Evolutionary conservation across 2,329 filamentous ascomycete species (phyloP).

Genomic region (Thielaviopsis ethacetica): DNA sequence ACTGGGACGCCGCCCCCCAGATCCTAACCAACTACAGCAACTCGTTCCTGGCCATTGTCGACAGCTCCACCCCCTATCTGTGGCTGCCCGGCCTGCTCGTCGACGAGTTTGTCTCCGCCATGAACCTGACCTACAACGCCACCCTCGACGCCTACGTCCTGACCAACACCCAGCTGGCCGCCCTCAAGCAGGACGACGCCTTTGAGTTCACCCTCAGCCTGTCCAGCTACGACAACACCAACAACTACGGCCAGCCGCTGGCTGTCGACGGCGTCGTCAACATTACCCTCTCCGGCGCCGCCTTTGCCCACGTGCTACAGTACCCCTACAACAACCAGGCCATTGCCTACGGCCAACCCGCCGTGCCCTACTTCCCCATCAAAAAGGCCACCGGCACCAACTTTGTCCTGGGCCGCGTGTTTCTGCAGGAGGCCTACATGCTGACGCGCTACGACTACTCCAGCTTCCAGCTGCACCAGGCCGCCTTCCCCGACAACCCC

Average conservation of each 20-base stretch:
- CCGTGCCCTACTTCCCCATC: slow-evolving; percentile 49
- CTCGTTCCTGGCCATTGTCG: slow-evolving; percentile 37
- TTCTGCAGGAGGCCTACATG: slow-evolving; percentile 53
- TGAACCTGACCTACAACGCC: slow-evolving; percentile 50
- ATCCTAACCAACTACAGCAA: slow-evolving; percentile 29
- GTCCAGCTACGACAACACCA: slow-evolving; percentile 36
- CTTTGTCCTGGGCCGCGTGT: slow-evolving; percentile 48
- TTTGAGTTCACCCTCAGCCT: slow-evolving; percentile 40
- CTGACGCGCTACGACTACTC: slow-evolving; percentile 38
- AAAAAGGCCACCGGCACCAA: slow-evolving; percentile 36
- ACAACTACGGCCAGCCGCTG: slow-evolving; percentile 34
- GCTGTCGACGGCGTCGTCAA: slow-evolving; percentile 36
- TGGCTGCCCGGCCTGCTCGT: slow-evolving; percentile 47
- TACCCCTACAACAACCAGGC: slow-evolving; percentile 30
- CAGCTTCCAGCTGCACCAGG: slow-evolving; percentile 39
- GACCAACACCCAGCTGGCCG: slow-evolving; percentile 35
- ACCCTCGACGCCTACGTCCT: slow-evolving; percentile 49
- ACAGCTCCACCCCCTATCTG: slow-evolving; percentile 47
- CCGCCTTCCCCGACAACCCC: slow-evolving; percentile 31
- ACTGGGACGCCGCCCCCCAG: slow-evolving; percentile 25
- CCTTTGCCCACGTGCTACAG: slow-evolving; percentile 32
- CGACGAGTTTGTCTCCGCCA: slow-evolving; percentile 43
- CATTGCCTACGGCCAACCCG: slow-evolving; percentile 28
- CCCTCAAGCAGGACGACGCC: slow-evolving; percentile 26
- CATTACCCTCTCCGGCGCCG: slow-evolving; percentile 34